These are phyloP conservation scores for Phytophthora pini DNA, from an alignment of 352 stramenopile species.

Conservation along the genomic window DNA sequence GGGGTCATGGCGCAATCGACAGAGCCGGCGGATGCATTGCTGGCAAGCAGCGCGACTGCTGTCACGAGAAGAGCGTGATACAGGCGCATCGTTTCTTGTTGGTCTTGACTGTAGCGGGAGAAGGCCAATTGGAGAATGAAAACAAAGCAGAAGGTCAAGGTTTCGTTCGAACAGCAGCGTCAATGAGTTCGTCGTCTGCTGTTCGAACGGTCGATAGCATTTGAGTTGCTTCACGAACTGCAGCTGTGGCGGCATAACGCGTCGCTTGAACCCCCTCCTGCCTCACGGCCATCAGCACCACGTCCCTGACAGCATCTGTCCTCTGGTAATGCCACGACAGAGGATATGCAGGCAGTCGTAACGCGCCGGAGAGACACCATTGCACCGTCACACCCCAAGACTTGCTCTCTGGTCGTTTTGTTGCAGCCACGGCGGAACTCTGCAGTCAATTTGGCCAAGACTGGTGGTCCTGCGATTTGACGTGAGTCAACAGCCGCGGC, in stretches of 20 bases:
- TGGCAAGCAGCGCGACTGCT: constrained; percentile 18
- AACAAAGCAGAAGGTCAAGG: neutral
- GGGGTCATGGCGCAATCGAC: constrained; percentile 20
- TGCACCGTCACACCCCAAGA: constrained; percentile 8
- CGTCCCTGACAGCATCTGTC: constrained; percentile 28
- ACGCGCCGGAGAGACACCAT: constrained; percentile 13
- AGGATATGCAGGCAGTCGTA: constrained; percentile 5
- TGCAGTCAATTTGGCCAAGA: constrained; percentile 13
- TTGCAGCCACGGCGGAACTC: constrained; percentile 18
- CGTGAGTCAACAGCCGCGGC: constrained; percentile 23
- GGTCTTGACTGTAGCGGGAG: constrained; percentile 23
- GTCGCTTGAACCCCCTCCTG: constrained; percentile 12
- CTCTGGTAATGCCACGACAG: constrained; percentile 21
- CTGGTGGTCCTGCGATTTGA: constrained; percentile 23
- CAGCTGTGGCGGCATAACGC: constrained; percentile 22
- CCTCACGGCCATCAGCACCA: constrained; percentile 4
- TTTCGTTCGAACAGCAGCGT: constrained; percentile 18
- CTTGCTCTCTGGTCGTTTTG: constrained; percentile 22
- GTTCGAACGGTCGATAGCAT: constrained; percentile 16
- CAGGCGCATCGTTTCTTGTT: constrained; percentile 28
- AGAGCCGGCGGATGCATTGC: constrained; percentile 18
- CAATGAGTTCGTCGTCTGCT: constrained; percentile 10
- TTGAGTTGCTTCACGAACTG: constrained; percentile 15
- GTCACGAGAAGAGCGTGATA: constrained; percentile 27
- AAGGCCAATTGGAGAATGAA: constrained; percentile 36